Conservation (phyloP, 352 stramenopile species). For the Thalassiosira exigua region DNA sequence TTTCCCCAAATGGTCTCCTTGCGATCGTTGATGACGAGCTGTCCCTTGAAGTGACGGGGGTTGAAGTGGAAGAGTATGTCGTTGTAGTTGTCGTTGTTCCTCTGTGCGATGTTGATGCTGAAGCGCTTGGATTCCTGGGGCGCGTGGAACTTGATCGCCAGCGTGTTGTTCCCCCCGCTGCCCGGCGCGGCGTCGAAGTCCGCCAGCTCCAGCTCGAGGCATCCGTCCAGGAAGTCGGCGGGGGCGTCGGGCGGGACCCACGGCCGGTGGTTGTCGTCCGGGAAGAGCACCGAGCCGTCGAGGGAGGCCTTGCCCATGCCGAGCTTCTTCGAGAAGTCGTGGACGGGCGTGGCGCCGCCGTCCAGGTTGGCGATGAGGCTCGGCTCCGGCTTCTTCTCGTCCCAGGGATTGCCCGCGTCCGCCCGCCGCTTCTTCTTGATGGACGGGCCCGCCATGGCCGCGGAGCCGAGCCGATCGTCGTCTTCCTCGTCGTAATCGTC, state of each 20-base stretch:
- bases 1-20: slow-evolving; percentile 78
- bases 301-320: slow-evolving; percentile 43
- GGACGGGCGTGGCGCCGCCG: slow-evolving; percentile 61
- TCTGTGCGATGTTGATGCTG: slow-evolving; percentile 77
- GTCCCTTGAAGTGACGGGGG: slow-evolving; percentile 77
- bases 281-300: slow-evolving; percentile 58
- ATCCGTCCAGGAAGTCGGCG: slow-evolving; percentile 66
- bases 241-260: slow-evolving; percentile 62
- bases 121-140: slow-evolving; percentile 72
- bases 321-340: slow-evolving; percentile 82
- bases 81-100: slow-evolving; percentile 65
- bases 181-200: slow-evolving; percentile 67
- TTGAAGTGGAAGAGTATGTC: slow-evolving; percentile 83
- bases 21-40: slow-evolving; percentile 81
- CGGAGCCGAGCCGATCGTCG: too few relatives aligned
- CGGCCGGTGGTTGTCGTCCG: slow-evolving; percentile 16
- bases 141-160: slow-evolving; percentile 82
- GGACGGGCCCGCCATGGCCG: slow-evolving; percentile 29
- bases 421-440: slow-evolving; percentile 64
- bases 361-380: slow-evolving; percentile 76
- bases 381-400: slow-evolving; percentile 20
- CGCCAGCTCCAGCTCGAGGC: slow-evolving; percentile 65
- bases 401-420: slow-evolving; percentile 13
- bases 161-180: slow-evolving; percentile 74
- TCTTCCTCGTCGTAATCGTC: slow-evolving; percentile 20